phyloP scores from a whole-genome alignment of 805 yeast species.

The Sugiyamaella smithiae region DNA sequence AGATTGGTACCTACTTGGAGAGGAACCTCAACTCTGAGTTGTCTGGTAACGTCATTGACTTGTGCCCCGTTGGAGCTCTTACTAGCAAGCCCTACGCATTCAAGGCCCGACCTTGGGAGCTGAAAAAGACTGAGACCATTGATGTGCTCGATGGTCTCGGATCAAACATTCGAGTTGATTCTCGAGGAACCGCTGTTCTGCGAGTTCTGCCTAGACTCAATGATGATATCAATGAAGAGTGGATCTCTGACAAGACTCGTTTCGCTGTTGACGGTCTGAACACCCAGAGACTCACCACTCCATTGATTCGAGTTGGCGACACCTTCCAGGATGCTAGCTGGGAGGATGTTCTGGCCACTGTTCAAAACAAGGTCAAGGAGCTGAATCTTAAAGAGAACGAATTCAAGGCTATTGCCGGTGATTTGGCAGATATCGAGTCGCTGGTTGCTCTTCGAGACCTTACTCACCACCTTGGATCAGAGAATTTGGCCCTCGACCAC shows the following conservation, averaged over 20 bases:
- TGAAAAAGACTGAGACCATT: conserved; percentile 81
- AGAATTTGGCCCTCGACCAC: conserved; percentile 72
- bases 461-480: conserved; percentile 73
- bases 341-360: conserved; percentile 77
- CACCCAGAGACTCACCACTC: conserved; percentile 81
- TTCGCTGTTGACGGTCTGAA: conserved; percentile 83
- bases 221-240: conserved; percentile 85
- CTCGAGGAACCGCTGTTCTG: conserved; percentile 84
- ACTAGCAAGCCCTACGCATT: conserved; percentile 91
- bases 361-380: conserved; percentile 58
- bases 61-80: conserved; percentile 90
- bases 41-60: conserved; percentile 82
- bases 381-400: conserved; percentile 64
- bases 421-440: conserved; percentile 77
- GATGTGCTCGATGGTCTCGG: conserved; percentile 85
- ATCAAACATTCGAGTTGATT: conserved; percentile 77
- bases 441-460: conserved; percentile 80
- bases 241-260: conserved; percentile 87
- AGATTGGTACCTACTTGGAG: conserved; percentile 85
- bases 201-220: conserved; percentile 81
- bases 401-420: conserved; percentile 78
- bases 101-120: conserved; percentile 91
- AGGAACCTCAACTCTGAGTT: conserved; percentile 79
- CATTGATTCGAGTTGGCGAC: conserved; percentile 68
- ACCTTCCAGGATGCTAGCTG: conserved; percentile 73